These are phyloP conservation scores for Syzygium jambos DNA, from an alignment of 345 rosid genomes.

Conservation along the genomic window DNA sequence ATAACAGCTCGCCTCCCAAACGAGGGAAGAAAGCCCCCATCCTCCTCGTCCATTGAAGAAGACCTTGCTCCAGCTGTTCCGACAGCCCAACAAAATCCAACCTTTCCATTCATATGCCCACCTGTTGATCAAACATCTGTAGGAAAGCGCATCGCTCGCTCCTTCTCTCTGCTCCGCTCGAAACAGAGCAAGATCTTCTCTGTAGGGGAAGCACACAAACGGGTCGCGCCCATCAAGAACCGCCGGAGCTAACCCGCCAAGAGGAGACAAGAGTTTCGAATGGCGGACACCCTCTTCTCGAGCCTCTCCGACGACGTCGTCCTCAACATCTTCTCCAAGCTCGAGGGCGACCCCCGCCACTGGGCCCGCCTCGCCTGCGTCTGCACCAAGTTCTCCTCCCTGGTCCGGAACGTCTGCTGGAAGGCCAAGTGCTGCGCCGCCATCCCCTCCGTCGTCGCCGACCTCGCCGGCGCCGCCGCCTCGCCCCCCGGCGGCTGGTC, in stretches of 20 bases:
- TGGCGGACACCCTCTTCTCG: constrained; percentile 42
- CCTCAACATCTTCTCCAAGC: constrained; percentile 74
- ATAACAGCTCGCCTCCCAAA: too few relatives aligned
- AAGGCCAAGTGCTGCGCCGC: constrained; percentile 39
- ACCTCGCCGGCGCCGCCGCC: constrained; percentile 28
- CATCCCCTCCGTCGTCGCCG: constrained; percentile 65
- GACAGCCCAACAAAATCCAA: not conserved
- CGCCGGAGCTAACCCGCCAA: not conserved
- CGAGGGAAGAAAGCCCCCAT: too few relatives aligned
- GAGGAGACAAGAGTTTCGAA: not conserved
- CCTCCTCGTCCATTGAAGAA: too few relatives aligned
- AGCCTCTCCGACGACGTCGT: constrained; percentile 71
- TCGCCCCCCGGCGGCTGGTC: constrained; percentile 61
- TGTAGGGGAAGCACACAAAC: not conserved
- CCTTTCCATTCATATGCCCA: not conserved
- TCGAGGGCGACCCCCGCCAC: constrained; percentile 71
- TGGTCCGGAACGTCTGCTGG: constrained; percentile 65
- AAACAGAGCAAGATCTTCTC: not conserved
- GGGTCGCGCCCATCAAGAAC: not conserved
- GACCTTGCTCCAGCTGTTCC: too few relatives aligned
- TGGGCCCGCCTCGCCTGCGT: constrained; percentile 90
- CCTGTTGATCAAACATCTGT: not conserved
- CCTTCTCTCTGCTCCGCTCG: not conserved
- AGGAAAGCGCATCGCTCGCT: not conserved
- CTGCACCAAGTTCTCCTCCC: constrained; percentile 72